Evolutionary conservation across 2,329 filamentous ascomycete genomes (phyloP).

Genomic region (Xylariaceae sp.): DNA sequence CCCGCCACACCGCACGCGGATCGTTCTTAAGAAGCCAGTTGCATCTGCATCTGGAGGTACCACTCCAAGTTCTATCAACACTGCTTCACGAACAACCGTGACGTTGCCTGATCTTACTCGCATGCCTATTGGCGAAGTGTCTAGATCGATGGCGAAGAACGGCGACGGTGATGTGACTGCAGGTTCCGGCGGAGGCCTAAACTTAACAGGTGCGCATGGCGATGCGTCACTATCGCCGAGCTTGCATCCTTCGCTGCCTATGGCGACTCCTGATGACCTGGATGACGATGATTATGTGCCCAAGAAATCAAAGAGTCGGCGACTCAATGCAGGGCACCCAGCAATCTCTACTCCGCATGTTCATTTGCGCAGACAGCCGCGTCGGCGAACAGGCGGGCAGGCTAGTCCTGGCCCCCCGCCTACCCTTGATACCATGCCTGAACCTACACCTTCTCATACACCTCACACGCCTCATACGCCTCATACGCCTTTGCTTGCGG

Average conservation of each 20-base stretch:
- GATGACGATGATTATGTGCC: slow-evolving; percentile 43
- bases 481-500: slow-evolving; percentile 3
- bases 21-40: slow-evolving; percentile 30
- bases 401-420: slow-evolving; percentile 22
- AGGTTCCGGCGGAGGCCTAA: not conserved
- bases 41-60: slow-evolving; percentile 7
- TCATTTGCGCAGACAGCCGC: slow-evolving; percentile 27
- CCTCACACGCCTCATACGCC: slow-evolving; percentile 8
- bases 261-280: slow-evolving; percentile 30
- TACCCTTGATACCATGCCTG: slow-evolving; percentile 3
- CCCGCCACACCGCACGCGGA: slow-evolving; percentile 20
- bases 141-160: not conserved
- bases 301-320: slow-evolving; percentile 30
- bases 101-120: slow-evolving; percentile 25
- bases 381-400: slow-evolving; percentile 24
- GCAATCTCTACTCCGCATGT: slow-evolving; percentile 10
- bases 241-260: slow-evolving; percentile 19
- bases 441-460: slow-evolving; percentile 5
- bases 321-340: slow-evolving; percentile 8
- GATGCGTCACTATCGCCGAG: slow-evolving; percentile 23
- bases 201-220: not conserved
- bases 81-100: slow-evolving; percentile 29
- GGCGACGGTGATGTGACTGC: not conserved
- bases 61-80: not conserved
- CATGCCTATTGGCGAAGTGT: slow-evolving; percentile 14